These are phyloP conservation scores for Wallacemonas rigidus DNA, from an alignment of 208 protist genomes.

Conservation along the genomic window DNA sequence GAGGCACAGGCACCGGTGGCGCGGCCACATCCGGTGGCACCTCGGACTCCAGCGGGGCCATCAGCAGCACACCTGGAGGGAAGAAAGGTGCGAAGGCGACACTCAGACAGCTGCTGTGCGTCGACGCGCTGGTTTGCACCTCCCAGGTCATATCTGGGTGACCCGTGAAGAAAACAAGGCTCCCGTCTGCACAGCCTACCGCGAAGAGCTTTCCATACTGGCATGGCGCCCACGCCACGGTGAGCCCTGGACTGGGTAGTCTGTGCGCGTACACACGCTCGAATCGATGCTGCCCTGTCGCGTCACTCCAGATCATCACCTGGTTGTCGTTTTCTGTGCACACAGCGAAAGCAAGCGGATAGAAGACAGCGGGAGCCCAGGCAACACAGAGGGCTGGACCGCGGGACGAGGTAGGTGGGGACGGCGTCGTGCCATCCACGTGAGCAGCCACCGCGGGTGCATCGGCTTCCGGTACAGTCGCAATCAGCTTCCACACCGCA, in stretches of 20 bases:
- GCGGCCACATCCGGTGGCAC: constrained; percentile 16
- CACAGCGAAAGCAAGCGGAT: constrained; percentile 56
- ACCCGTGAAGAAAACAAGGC: constrained; percentile 65
- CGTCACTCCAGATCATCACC: constrained; percentile 66
- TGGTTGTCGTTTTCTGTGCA: constrained; percentile 53
- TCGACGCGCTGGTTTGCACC: constrained; percentile 49
- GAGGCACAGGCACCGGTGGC: constrained; percentile 43
- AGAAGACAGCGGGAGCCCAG: constrained; percentile 74
- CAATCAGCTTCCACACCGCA: constrained; percentile 11
- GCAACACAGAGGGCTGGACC: constrained; percentile 63
- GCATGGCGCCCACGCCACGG: constrained; percentile 75
- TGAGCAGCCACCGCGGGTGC: not conserved
- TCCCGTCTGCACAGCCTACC: constrained; percentile 69
- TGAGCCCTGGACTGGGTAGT: constrained; percentile 48
- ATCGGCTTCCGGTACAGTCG: constrained; percentile 20
- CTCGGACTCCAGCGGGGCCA: constrained; percentile 60
- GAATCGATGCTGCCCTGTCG: constrained; percentile 46
- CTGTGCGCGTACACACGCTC: constrained; percentile 55
- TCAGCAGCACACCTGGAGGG: constrained; percentile 65
- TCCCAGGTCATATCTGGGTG: constrained; percentile 62
- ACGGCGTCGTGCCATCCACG: not conserved
- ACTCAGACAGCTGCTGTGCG: constrained; percentile 52
- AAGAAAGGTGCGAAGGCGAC: constrained; percentile 76
- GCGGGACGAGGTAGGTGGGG: not conserved
- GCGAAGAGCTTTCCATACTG: constrained; percentile 86